Conservation (phyloP, 108 stramenopile genomes). For the Aureococcus anophagefferens region DNA sequence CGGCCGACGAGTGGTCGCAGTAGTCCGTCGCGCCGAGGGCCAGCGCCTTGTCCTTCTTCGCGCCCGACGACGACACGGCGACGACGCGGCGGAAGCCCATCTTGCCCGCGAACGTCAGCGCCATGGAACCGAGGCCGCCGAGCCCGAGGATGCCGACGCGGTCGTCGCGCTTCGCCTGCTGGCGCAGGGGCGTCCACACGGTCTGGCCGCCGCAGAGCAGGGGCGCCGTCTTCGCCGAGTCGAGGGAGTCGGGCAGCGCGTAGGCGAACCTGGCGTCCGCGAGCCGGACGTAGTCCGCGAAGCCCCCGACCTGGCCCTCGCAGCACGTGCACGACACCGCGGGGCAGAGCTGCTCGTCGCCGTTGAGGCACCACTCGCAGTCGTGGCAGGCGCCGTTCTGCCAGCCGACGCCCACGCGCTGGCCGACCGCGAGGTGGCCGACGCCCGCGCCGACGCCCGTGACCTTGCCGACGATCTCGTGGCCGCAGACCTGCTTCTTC, state of each 20-base stretch:
- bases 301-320: slow-evolving; percentile 4
- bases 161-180: not conserved
- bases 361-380: slow-evolving; percentile 10
- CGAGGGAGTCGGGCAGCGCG: slow-evolving; percentile 12
- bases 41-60: not conserved
- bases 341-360: slow-evolving; percentile 20
- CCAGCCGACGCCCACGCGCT: slow-evolving; percentile 7
- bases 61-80: slow-evolving; percentile 7
- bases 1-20: too few species aligned
- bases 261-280: slow-evolving; percentile 12
- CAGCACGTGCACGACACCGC: not conserved
- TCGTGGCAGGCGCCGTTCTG: slow-evolving; percentile 6
- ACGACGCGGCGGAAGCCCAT: slow-evolving; percentile 6
- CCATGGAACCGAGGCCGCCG: slow-evolving; percentile 23
- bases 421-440: slow-evolving; percentile 3
- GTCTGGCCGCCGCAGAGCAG: slow-evolving; percentile 22
- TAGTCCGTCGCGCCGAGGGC: too few species aligned
- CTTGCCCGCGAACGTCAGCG: slow-evolving; percentile 14
- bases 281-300: slow-evolving; percentile 5
- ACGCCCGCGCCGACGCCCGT: not conserved
- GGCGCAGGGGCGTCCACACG: slow-evolving; percentile 9
- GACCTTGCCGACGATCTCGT: slow-evolving; percentile 22
- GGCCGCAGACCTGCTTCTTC: slow-evolving; percentile 11
- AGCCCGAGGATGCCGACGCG: slow-evolving; percentile 16
- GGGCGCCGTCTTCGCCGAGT: slow-evolving; percentile 4